Conservation (phyloP, 306 rosid genomes). For the Morella rubra region DNA sequence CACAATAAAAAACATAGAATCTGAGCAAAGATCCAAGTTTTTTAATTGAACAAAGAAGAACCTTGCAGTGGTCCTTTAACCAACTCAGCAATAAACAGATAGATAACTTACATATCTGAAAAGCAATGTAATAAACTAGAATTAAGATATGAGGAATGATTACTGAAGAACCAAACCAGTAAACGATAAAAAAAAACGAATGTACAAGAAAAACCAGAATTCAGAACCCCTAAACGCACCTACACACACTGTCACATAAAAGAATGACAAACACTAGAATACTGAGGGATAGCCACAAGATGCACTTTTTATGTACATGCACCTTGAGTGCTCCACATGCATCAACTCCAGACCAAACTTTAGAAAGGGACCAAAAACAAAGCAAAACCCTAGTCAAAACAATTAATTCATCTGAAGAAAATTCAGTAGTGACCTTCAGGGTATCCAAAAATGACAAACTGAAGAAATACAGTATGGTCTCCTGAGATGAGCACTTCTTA, state of each 20-base stretch:
- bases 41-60: background rate
- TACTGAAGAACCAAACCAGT: background rate
- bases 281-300: background rate
- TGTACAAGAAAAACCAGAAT: background rate
- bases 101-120: background rate
- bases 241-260: too few relatives aligned
- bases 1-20: too few relatives aligned
- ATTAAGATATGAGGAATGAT: background rate
- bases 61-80: background rate
- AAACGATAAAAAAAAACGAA: too few relatives aligned
- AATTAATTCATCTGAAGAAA: conserved; percentile 9
- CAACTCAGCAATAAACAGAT: background rate
- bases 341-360: conserved; percentile 9
- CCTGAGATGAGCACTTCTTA: conserved; percentile 9
- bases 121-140: too few relatives aligned
- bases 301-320: background rate
- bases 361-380: background rate
- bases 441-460: conserved; percentile 20
- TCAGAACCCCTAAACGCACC: background rate
- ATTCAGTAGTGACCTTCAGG: conserved; percentile 7
- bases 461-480: background rate
- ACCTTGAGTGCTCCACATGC: conserved; percentile 6
- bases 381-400: background rate
- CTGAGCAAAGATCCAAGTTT: background rate
- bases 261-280: background rate